Percentiles rank a stretch among this genome's conserved stretches.
These are phyloP conservation scores for Hypholoma fasciculare DNA, from an alignment of 768 basidiomycete species.

Conservation along the genomic window DNA sequence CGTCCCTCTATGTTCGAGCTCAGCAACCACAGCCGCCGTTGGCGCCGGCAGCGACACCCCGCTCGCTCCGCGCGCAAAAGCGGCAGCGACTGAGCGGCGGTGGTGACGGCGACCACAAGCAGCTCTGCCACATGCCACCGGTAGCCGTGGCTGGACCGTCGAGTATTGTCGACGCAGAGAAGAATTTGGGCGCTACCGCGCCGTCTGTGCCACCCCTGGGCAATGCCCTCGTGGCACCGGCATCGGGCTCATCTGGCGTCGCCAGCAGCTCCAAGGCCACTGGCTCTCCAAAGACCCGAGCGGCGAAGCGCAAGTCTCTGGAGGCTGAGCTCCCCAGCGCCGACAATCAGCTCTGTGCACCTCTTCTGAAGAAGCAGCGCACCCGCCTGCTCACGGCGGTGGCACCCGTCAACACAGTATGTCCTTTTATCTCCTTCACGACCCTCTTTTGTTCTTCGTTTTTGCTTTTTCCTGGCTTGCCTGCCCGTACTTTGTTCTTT, in stretches of 20 bases:
- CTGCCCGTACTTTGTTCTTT: not conserved
- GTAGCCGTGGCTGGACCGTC: not conserved
- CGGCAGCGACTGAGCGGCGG: conserved; percentile 1
- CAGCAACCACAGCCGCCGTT: not conserved
- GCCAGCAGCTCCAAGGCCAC: too few relatives aligned
- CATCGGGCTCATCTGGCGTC: too few relatives aligned
- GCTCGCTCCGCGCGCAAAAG: conserved; percentile 1
- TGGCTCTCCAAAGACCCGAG: too few relatives aligned
- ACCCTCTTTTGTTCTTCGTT: not conserved
- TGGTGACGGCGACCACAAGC: not conserved
- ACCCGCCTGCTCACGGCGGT: too few relatives aligned
- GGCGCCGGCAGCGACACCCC: not conserved
- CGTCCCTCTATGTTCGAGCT: not conserved
- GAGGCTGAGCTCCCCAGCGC: too few relatives aligned
- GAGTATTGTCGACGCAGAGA: not conserved
- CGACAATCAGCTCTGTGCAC: too few relatives aligned
- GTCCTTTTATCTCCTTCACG: not conserved
- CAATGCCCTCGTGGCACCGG: too few relatives aligned
- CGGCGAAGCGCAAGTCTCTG: too few relatives aligned
- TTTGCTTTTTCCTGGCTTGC: not conserved
- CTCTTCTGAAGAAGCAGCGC: too few relatives aligned
- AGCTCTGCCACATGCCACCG: too few relatives aligned
- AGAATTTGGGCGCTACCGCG: not conserved
- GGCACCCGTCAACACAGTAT: not conserved
- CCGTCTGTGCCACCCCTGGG: too few relatives aligned